Base-by-base conservation (phyloP, 2,329 filamentous ascomycete genomes). In the Cordyceps cicadae region DNA sequence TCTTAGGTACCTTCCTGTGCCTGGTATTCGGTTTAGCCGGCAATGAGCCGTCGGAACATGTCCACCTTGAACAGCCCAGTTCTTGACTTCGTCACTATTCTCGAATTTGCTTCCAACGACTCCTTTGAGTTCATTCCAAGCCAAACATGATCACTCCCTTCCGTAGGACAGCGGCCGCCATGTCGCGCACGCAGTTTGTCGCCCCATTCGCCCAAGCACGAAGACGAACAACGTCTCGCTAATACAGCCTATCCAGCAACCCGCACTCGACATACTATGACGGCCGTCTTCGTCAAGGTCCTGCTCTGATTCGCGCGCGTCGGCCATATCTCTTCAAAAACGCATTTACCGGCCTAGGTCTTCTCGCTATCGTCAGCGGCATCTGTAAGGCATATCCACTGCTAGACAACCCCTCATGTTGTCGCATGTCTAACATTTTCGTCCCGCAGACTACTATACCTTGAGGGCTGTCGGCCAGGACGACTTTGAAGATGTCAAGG, bases 241-340 rank as follows among this genome's bases (percentile, higher is more conserved):
- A 62, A 57, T 32, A 41, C 19, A 7, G 62, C 77, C 74, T 67
- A 62, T 77, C 74, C 66, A 76, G 78, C 34, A 49, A 60, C 68
- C 75, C 77, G 67, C 79, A 76, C 64, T 78, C 77, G 49, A 92
- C 90, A 66, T 99, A 99, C 82, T 99, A 97, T 81, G 90, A 96
- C 76, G 86, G 87, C 71, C 83, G 89, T 70, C 89, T 89, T 77
- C 87, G 89, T 66, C 92, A 95, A 75, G 89, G 90, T 63, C 87
- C 92, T 54, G 90, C 95, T 60, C 86, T 99, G 65, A 87, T 97
- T 72, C 90, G 94, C 71, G 93, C 94, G 60, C 87, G 95, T 68
- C 87, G 90, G 68, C 94, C 94, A 54, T 99, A 95, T 74, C 82
- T 99, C 46, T 77, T 97, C 75, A 95, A 89, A 79, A 99, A 99